Evolutionary conservation across 31 red algal genomes (phyloP), one percentile per base, ranked within the genome.

Genomic region (Bonnemaisonia californica): DNA sequence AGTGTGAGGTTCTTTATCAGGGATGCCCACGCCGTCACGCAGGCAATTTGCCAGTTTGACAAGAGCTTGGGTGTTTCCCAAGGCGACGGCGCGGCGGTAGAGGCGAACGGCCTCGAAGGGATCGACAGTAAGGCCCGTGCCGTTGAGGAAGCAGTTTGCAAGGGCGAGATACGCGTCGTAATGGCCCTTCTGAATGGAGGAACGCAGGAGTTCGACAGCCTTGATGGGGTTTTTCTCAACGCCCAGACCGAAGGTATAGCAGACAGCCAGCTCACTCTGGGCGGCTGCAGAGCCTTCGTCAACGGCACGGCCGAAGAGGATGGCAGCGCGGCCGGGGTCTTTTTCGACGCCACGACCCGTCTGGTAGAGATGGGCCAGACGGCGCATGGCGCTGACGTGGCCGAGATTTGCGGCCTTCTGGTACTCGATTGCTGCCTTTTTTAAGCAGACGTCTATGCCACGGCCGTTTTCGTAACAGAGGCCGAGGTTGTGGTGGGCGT

Each of bases 201-300:
- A 26, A 28, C 54, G 47, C 12, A 77, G 48, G 12, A 81, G 39
- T 31, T 64, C 28, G 38, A 81, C 58, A 18, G 77, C 77, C 0
- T 54, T 23, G 7, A 18, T 24, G 59, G 61, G 35, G 37, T 81
- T 54, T 47, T 81, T 65, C 12, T 81, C 60, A n/a, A 82, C 60
- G 63, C 78, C 78, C 23, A 51, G 13, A 11, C 78, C 78, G 37
- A 55, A 23, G 32, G 31, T n/a, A 55, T 69, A 82, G 13, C 60
- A 55, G n/a, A 30, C 19, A 23, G 59, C 78, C 11, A 82, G 78
- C 3, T 24, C 11, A 23, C 31, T 48, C 27, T 54, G 40, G 4
- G 62, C 60, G 18, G 16, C 24, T 19, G 41, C 64, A 36, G 24
- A 58, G 40, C 62, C 78, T 5, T 29, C 54, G n/a, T 41, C 78